Evolutionary conservation across 306 rosid genomes (phyloP).

Genomic region (Crotalaria pallida): DNA sequence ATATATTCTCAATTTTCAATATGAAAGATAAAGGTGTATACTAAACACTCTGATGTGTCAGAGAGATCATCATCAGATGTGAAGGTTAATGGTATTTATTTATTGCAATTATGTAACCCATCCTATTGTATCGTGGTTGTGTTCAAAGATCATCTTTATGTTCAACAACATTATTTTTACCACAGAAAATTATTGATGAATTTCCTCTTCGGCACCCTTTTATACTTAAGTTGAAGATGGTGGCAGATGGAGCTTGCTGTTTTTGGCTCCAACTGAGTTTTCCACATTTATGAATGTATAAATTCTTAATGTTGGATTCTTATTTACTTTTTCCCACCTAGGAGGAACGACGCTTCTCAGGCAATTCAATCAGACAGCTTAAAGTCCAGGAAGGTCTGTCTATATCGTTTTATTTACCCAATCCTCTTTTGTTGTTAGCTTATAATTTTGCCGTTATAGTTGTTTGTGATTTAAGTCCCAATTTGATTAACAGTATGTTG

Average conservation of each 20-base stretch:
- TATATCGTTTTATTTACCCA: neutral
- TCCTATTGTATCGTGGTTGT: neutral
- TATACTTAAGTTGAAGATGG: neutral
- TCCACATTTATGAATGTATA: conserved; percentile 1
- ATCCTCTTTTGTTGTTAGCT: neutral
- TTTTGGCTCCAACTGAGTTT: conserved; percentile 13
- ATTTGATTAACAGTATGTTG: conserved; percentile 15
- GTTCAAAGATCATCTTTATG: conserved; percentile 9
- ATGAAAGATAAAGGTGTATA: neutral
- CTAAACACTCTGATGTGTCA: neutral
- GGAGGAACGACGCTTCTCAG: conserved; percentile 45
- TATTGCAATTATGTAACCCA: neutral
- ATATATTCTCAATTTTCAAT: neutral
- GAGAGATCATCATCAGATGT: neutral
- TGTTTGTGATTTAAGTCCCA: neutral
- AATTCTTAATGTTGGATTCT: conserved; percentile 4
- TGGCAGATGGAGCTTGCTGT: conserved; percentile 8
- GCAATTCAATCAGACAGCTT: conserved; percentile 27
- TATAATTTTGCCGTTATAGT: conserved; percentile 1
- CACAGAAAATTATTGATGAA: neutral
- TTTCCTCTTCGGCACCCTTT: neutral
- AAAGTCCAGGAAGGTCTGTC: conserved; percentile 54
- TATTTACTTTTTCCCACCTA: neutral
- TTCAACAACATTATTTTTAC: conserved; percentile 9
- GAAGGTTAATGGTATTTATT: neutral